These are phyloP conservation scores for Corchorus capsularis DNA, from an alignment of 345 rosid genomes.

Conservation along the genomic window DNA sequence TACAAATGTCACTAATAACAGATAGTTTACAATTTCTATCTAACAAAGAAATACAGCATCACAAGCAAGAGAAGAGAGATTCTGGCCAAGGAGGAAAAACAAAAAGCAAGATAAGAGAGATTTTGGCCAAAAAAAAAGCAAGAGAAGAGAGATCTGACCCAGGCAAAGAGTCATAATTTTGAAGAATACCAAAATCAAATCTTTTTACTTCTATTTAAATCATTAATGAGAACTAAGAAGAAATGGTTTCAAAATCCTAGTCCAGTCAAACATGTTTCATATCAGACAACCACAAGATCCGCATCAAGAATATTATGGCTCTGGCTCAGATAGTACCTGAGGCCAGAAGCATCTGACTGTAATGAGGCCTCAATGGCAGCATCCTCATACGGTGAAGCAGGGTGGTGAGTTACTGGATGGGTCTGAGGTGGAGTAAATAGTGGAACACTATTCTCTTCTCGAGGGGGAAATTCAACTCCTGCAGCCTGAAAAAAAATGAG, in stretches of 20 bases:
- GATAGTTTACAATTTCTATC: conserved; percentile 1
- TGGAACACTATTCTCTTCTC: conserved; percentile 76
- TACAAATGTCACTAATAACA: background rate
- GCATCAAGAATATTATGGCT: too few relatives aligned
- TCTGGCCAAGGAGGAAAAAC: background rate
- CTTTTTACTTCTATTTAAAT: background rate
- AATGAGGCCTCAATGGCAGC: conserved; percentile 92
- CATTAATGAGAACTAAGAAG: background rate
- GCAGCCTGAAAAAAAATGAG: conserved; percentile 16
- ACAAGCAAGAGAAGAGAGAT: conserved; percentile 2
- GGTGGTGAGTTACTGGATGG: conserved; percentile 61
- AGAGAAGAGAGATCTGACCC: background rate
- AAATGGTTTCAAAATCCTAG: background rate
- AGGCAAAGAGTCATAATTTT: background rate
- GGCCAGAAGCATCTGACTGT: conserved; percentile 80
- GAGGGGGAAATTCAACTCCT: conserved; percentile 83
- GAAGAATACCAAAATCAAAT: background rate
- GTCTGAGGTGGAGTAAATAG: conserved; percentile 97
- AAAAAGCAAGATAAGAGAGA: too few relatives aligned
- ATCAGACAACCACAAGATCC: background rate
- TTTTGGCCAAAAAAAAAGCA: background rate
- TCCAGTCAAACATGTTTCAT: background rate
- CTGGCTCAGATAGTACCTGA: conserved; percentile 53
- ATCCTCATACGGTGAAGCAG: conserved; percentile 68
- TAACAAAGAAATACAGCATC: background rate